phyloP scores from a whole-genome alignment of 2,329 filamentous ascomycete species.

The Thermochaetoides dissita region DNA sequence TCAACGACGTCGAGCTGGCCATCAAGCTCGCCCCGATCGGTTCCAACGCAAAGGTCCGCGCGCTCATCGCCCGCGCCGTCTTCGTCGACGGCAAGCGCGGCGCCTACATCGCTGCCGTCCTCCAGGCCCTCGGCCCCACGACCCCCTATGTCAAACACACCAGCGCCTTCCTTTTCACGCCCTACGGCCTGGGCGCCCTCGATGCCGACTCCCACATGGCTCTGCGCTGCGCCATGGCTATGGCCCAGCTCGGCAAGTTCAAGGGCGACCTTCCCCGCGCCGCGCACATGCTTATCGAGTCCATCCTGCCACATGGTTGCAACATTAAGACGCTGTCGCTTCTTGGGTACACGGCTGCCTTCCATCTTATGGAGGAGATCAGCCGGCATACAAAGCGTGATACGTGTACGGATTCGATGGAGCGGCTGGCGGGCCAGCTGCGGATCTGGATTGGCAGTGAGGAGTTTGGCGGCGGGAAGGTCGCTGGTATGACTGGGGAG shows the following conservation, averaged over 20 bases:
- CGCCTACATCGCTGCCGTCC: slow-evolving; percentile 40
- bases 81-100: slow-evolving; percentile 40
- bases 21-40: slow-evolving; percentile 62
- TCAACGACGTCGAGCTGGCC: slow-evolving; percentile 50
- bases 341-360: slow-evolving; percentile 45
- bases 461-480: slow-evolving; percentile 30
- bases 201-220: slow-evolving; percentile 42
- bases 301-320: slow-evolving; percentile 29
- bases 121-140: slow-evolving; percentile 35
- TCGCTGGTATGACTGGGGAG: slow-evolving; percentile 33
- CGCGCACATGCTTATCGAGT: slow-evolving; percentile 34
- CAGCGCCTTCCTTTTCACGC: slow-evolving; percentile 17
- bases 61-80: slow-evolving; percentile 44
- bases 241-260: slow-evolving; percentile 41
- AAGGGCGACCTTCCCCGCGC: slow-evolving; percentile 25
- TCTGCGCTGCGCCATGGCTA: slow-evolving; percentile 45
- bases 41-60: slow-evolving; percentile 53
- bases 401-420: slow-evolving; percentile 34
- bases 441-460: slow-evolving; percentile 46
- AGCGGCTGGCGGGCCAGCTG: slow-evolving; percentile 42
- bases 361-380: slow-evolving; percentile 43
- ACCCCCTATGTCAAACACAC: slow-evolving; percentile 22
- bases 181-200: slow-evolving; percentile 32
- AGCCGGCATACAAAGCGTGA: slow-evolving; percentile 33
- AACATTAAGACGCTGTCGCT: slow-evolving; percentile 32